These are phyloP conservation scores for Licmophora abbreviata DNA, from an alignment of 108 stramenopile genomes.

Conservation along the genomic window DNA sequence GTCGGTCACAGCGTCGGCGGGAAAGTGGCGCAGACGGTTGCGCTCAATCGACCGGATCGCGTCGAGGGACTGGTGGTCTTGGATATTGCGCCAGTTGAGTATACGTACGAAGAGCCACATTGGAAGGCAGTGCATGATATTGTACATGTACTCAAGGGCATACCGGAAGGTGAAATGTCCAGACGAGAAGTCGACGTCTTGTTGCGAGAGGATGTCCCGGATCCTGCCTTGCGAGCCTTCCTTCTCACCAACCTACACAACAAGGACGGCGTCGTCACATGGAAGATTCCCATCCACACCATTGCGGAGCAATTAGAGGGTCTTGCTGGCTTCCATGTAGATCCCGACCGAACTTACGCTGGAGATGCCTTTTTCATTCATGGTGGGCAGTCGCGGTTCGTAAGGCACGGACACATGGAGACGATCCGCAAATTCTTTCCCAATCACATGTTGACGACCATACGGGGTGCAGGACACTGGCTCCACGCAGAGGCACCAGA, in stretches of 20 bases:
- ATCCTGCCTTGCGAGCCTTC: conserved; percentile 84
- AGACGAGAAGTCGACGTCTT: conserved; percentile 55
- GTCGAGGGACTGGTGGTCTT: conserved; percentile 81
- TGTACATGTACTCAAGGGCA: conserved; percentile 35
- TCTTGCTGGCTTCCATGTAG: conserved; percentile 77
- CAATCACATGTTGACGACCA: conserved; percentile 82
- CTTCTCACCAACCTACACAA: conserved; percentile 64
- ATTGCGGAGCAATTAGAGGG: conserved; percentile 63
- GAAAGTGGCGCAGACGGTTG: conserved; percentile 80
- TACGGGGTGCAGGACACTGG: conserved; percentile 91
- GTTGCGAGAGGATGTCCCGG: conserved; percentile 50
- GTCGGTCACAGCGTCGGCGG: conserved; percentile 95
- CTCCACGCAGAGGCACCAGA: conserved; percentile 91
- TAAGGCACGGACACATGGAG: conserved; percentile 72
- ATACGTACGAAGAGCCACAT: conserved; percentile 37
- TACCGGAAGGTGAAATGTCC: conserved; percentile 2
- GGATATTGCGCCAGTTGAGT: conserved; percentile 88
- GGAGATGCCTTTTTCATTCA: conserved; percentile 85
- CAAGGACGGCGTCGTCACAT: conserved; percentile 16
- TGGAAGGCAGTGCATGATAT: conserved; percentile 86
- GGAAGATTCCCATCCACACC: conserved; percentile 80
- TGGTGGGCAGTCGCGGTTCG: conserved; percentile 86
- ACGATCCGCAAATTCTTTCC: conserved; percentile 83
- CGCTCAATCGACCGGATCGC: conserved; percentile 68
- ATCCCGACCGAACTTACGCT: conserved; percentile 24